Evolutionary conservation across 2,329 filamentous ascomycete genomes (phyloP), one percentile per base, ranked within the genome.

Genomic region (Aspergillus ibericus): DNA sequence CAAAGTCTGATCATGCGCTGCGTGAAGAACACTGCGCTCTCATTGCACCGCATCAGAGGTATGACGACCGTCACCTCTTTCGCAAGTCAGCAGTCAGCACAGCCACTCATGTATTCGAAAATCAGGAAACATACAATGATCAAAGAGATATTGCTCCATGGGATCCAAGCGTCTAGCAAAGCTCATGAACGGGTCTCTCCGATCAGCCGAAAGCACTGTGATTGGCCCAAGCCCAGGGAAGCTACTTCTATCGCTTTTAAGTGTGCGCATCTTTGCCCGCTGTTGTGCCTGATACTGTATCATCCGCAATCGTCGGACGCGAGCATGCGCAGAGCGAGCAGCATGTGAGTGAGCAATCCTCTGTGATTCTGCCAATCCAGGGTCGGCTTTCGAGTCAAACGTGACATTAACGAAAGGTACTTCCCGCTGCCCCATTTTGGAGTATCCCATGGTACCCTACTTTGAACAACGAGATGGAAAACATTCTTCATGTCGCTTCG

Each of bases 281-380:
- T 63, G 63, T 38, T 63, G 61, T 22, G 63, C 58, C 50, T 66
- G 64, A 35, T 67, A 64, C 53, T 64, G 56, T n/a, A 59, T 40
- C 12, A 56, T 67, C 18, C 65, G 62, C 10, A 58, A 53, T 15
- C 62, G 65, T 32, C 65, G 16, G 40, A 22, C 52, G 49, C 57
- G 60, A 44, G 64, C 64, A 18, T 66, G 64, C 18, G 61, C 49
- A 5, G 62, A 50, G 34, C 64, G 64, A 35, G 64, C 64, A 2
- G 63, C 65, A 25, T 67, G 65, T n/a, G 63, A 61, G 18, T 54
- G 63, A 9, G 62, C 60, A 15, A 54, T 27, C 7, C 38, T 63
- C 15, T 64, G 60, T 13, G 52, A 20, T 12, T 47, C 27, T 20
- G 49, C 40, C 42, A 32, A 15, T 4, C 16, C 46, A 5, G 44